Percentiles rank a stretch among this genome's conserved stretches.
These are phyloP conservation scores for Coemansia sp. DNA, from an alignment of 192 early-diverging fungal genomes.

Conservation along the genomic window DNA sequence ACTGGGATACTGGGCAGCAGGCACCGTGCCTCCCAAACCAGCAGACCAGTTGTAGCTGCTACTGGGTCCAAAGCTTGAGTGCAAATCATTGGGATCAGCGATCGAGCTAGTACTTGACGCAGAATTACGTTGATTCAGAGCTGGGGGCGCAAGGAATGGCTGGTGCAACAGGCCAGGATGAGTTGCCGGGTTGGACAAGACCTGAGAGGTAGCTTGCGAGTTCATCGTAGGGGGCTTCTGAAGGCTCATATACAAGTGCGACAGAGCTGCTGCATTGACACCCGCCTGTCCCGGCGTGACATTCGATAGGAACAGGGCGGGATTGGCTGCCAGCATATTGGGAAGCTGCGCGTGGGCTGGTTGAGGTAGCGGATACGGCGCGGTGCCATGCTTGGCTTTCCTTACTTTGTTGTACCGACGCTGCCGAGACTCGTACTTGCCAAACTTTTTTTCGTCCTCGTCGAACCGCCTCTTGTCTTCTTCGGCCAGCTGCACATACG, in stretches of 20 bases:
- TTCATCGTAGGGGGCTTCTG: slow-evolving; percentile 6
- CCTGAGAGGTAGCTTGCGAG: slow-evolving; percentile 7
- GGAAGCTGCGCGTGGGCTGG: not conserved
- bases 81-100: not conserved
- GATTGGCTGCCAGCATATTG: not conserved
- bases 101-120: slow-evolving; percentile 21
- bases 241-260: slow-evolving; percentile 2
- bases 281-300: slow-evolving; percentile 8
- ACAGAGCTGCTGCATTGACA: not conserved
- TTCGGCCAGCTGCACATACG: slow-evolving; percentile 42
- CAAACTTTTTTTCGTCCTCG: slow-evolving; percentile 45
- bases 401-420: slow-evolving; percentile 42
- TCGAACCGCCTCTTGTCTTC: slow-evolving; percentile 51
- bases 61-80: not conserved
- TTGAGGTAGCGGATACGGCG: slow-evolving; percentile 3
- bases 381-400: slow-evolving; percentile 5
- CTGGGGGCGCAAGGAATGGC: slow-evolving; percentile 14
- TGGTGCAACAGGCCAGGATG: not conserved
- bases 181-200: not conserved
- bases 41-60: slow-evolving; percentile 6
- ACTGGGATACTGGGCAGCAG: no score
- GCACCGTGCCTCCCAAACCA: not conserved
- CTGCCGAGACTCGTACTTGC: slow-evolving; percentile 53
- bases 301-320: slow-evolving; percentile 5
- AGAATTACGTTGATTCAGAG: slow-evolving; percentile 22